phyloP scores from a whole-genome alignment of 805 yeast species.

The Yarrowia porcina region DNA sequence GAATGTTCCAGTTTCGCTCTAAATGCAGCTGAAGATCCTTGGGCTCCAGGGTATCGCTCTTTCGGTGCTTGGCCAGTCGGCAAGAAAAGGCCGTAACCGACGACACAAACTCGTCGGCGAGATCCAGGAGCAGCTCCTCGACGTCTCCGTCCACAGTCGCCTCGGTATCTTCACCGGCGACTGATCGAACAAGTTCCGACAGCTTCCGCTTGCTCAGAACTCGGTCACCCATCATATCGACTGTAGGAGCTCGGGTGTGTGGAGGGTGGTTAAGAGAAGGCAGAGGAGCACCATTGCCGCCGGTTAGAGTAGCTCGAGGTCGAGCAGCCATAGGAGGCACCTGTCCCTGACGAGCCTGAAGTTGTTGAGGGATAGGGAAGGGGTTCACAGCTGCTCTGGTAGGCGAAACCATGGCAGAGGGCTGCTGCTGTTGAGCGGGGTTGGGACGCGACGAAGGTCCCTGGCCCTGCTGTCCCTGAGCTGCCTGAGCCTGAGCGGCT shows the following conservation, averaged over 20 bases:
- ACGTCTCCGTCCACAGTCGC: slow-evolving; percentile 89
- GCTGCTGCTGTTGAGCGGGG: slow-evolving; percentile 40
- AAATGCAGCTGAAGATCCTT: slow-evolving; percentile 88
- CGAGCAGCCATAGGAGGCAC: slow-evolving; percentile 64
- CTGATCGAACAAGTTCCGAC: slow-evolving; percentile 78
- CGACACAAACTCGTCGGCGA: slow-evolving; percentile 93
- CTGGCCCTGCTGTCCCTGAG: not conserved
- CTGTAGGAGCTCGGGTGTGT: slow-evolving; percentile 67
- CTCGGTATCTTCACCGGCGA: slow-evolving; percentile 73
- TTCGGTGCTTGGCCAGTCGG: slow-evolving; percentile 89
- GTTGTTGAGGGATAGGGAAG: slow-evolving; percentile 56
- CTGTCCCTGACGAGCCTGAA: slow-evolving; percentile 53
- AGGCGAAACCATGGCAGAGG: slow-evolving; percentile 39
- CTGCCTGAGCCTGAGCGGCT: slow-evolving; percentile 1
- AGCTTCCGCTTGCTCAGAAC: slow-evolving; percentile 87
- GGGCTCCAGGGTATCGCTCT: slow-evolving; percentile 79
- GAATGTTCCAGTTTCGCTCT: slow-evolving; percentile 91
- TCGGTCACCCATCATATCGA: slow-evolving; percentile 64
- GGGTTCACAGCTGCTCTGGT: slow-evolving; percentile 33
- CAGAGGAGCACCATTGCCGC: slow-evolving; percentile 73
- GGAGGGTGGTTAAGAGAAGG: slow-evolving; percentile 77
- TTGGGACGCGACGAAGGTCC: slow-evolving; percentile 31
- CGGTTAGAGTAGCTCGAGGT: slow-evolving; percentile 77
- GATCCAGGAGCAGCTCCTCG: slow-evolving; percentile 81
- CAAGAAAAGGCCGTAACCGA: slow-evolving; percentile 93